Percentiles rank a stretch among this genome's conserved stretches.
Evolutionary conservation across 208 protist genomes (phyloP).

Genomic region (Wallacemonas sp.): DNA sequence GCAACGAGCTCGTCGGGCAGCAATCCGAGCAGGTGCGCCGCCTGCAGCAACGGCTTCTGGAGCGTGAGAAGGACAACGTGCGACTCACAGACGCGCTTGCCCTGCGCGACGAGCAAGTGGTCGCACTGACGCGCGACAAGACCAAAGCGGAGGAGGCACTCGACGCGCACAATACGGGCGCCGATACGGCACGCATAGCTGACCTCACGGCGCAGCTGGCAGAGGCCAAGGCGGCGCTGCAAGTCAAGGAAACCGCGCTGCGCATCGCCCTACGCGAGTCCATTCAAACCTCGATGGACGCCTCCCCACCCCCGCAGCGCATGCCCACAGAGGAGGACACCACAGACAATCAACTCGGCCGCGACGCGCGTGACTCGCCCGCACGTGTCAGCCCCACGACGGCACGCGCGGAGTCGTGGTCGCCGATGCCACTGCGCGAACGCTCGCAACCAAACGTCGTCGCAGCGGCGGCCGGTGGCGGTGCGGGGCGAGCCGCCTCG

Average conservation of each 20-base stretch:
- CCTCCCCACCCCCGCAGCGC: neutral
- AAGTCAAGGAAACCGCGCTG: constrained; percentile 46
- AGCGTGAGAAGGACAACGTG: constrained; percentile 32
- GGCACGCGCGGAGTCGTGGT: too few species aligned
- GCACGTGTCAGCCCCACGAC: too few species aligned
- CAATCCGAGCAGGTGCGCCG: constrained; percentile 46
- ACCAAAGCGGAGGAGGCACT: neutral
- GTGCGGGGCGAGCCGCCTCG: neutral
- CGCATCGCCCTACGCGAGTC: constrained; percentile 44
- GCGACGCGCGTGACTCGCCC: too few species aligned
- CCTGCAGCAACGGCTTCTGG: constrained; percentile 45
- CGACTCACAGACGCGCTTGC: neutral
- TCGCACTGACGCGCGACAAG: constrained; percentile 13
- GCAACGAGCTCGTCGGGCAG: constrained; percentile 66
- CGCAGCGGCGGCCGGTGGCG: neutral
- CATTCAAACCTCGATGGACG: neutral
- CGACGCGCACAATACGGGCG: constrained; percentile 17
- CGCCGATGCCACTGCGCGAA: neutral
- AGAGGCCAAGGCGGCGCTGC: constrained; percentile 25
- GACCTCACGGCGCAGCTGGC: constrained; percentile 22
- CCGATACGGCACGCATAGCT: constrained; percentile 22
- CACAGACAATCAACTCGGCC: too few species aligned
- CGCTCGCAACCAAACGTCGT: neutral
- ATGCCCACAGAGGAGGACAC: neutral
- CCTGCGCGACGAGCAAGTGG: neutral